Percentiles rank a stretch among this genome's conserved stretches.
Evolutionary conservation across 768 basidiomycete genomes (phyloP).

Genomic region (Trametes punicea): DNA sequence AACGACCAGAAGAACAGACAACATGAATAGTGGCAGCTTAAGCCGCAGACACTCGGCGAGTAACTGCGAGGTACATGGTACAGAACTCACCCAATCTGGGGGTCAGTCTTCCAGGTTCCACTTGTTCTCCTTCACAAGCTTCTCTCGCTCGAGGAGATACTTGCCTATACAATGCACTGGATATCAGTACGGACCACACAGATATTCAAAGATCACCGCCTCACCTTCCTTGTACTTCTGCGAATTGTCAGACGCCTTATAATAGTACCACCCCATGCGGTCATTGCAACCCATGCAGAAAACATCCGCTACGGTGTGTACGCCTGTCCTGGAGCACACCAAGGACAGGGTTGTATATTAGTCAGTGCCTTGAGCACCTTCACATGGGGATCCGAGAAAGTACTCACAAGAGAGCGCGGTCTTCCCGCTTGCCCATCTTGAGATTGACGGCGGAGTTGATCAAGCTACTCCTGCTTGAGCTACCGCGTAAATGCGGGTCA

Average conservation of each 20-base stretch:
- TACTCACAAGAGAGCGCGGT: constrained; percentile 65
- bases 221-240: constrained; percentile 88
- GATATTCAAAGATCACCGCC: constrained; percentile 11
- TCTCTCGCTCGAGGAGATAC: constrained; percentile 78
- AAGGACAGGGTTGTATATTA: not conserved
- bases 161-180: constrained; percentile 49
- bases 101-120: constrained; percentile 59
- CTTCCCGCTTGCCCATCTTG: constrained; percentile 69
- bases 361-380: not conserved
- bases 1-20: not conserved
- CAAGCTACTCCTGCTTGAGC: constrained; percentile 46
- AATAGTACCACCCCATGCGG: constrained; percentile 79
- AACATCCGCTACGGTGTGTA: constrained; percentile 78
- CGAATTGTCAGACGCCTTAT: constrained; percentile 67
- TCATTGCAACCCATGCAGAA: constrained; percentile 80
- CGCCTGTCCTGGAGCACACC: constrained; percentile 55
- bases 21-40: too few species aligned
- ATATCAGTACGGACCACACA: not conserved
- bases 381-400: not conserved
- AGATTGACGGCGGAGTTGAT: constrained; percentile 78
- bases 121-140: constrained; percentile 75
- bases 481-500: constrained; percentile 5
- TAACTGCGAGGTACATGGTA: not conserved
- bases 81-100: not conserved
- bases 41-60: too few species aligned